Evolutionary conservation across 192 early-diverging fungal genomes (phyloP).

Genomic region (Coemansia sp.): DNA sequence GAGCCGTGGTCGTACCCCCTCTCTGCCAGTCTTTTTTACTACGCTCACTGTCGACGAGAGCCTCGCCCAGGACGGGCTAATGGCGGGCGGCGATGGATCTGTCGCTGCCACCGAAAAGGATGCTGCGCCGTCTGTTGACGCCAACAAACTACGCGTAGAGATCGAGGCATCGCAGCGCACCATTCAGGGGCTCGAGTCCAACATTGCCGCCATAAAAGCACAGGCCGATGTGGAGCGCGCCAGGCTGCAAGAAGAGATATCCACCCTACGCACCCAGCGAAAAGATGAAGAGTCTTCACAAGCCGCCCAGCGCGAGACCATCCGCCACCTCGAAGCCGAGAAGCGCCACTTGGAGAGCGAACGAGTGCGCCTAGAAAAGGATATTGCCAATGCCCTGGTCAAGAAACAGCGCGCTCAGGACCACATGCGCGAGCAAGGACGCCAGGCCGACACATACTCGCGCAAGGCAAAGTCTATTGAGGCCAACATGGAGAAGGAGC

Average conservation of each 20-base stretch:
- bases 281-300: slow-evolving; percentile 34
- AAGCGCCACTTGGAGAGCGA: slow-evolving; percentile 44
- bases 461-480: slow-evolving; percentile 27
- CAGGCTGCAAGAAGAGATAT: slow-evolving; percentile 30
- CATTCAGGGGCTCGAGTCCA: slow-evolving; percentile 16
- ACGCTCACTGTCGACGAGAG: slow-evolving; percentile 19
- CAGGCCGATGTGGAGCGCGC: slow-evolving; percentile 32
- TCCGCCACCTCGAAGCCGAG: slow-evolving; percentile 42
- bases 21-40: slow-evolving; percentile 44
- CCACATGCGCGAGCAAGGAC: slow-evolving; percentile 25
- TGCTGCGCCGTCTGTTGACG: not conserved
- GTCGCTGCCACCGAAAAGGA: not conserved
- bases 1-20: slow-evolving; percentile 41
- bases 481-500: slow-evolving; percentile 34
- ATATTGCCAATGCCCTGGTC: slow-evolving; percentile 24
- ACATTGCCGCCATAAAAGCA: slow-evolving; percentile 17
- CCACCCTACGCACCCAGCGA: slow-evolving; percentile 28
- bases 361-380: slow-evolving; percentile 22
- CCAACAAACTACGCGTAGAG: slow-evolving; percentile 11
- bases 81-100: not conserved
- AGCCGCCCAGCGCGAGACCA: slow-evolving; percentile 28
- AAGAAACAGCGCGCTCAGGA: slow-evolving; percentile 37
- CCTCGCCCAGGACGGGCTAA: not conserved
- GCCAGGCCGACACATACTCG: slow-evolving; percentile 19
- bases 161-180: slow-evolving; percentile 21